These are phyloP conservation scores for Trichoderma endophyticum DNA, from an alignment of 2,329 filamentous ascomycete species.

Conservation along the genomic window DNA sequence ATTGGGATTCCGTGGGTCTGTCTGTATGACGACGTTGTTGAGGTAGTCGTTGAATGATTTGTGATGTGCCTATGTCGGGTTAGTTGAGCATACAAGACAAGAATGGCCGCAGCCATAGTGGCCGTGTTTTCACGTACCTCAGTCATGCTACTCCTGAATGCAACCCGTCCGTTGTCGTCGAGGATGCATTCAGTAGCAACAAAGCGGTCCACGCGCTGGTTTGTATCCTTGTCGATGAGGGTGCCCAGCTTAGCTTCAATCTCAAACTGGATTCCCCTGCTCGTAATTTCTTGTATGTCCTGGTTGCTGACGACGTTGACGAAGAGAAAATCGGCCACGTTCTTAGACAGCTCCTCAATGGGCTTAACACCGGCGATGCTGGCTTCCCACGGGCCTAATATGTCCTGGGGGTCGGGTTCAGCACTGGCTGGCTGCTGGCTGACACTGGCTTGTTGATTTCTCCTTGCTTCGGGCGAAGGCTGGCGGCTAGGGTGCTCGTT, in stretches of 20 bases:
- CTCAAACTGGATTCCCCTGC: slow-evolving; percentile 72
- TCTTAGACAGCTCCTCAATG: slow-evolving; percentile 69
- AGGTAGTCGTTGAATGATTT: slow-evolving; percentile 79
- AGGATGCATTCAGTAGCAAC: slow-evolving; percentile 71
- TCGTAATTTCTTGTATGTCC: slow-evolving; percentile 61
- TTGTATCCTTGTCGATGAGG: slow-evolving; percentile 69
- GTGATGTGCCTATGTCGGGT: slow-evolving; percentile 64
- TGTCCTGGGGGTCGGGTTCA: slow-evolving; percentile 32
- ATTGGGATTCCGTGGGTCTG: slow-evolving; percentile 52
- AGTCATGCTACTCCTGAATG: slow-evolving; percentile 87
- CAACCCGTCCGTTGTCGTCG: slow-evolving; percentile 55
- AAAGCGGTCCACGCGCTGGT: slow-evolving; percentile 64
- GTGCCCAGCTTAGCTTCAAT: slow-evolving; percentile 92
- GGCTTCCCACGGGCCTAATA: slow-evolving; percentile 59
- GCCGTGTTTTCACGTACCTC: slow-evolving; percentile 54
- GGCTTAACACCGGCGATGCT: slow-evolving; percentile 69
- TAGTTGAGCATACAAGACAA: slow-evolving; percentile 19
- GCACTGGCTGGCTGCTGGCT: slow-evolving; percentile 23
- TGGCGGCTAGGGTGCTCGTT: slow-evolving; percentile 41
- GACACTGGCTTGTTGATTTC: slow-evolving; percentile 27
- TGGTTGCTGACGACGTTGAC: slow-evolving; percentile 64
- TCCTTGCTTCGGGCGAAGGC: slow-evolving; percentile 45
- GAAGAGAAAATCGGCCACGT: slow-evolving; percentile 79
- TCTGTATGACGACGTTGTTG: slow-evolving; percentile 63
- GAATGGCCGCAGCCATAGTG: neutral